Base-by-base conservation (phyloP, 768 basidiomycete species). In the Mycena galericulata region DNA sequence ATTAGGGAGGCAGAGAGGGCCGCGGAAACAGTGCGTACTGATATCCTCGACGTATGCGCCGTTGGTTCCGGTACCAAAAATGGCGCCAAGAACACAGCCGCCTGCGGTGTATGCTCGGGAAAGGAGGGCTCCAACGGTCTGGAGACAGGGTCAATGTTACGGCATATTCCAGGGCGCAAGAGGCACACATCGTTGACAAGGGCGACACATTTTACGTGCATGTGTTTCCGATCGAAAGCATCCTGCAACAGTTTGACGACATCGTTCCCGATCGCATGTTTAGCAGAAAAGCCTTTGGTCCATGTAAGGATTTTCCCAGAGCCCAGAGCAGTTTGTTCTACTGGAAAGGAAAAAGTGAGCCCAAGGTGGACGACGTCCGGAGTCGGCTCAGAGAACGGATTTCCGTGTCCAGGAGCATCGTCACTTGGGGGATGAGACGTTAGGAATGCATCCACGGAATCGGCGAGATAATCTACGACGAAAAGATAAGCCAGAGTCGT, bases 51-150 rank as follows among this genome's bases (percentile, higher is more conserved):
- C 88, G 80, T 98, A 99, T 14, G 98, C 98, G 32, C 98, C 98
- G 76, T 99, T 99, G 7, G 98, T 99, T 20, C 98, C 98, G 0
- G 98, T 99, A 27, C 98, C 98, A 77, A 99, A 99, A 74, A 99
- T 99, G 61, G 92, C 92, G 51, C 92, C 93, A 36, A 97, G 87
- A 18, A 96, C 83, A 74, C 95, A 97, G 8, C 93, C 93, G 22
- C 98, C 98, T 4, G 90, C 88, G n/a, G 93, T 93, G 77, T 99
- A 99, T 11, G 96, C 93, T 50, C 95, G 88, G 14, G 97, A 97
- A 30, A 99, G 84, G 49, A 98, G 87, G 8, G 98, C 94, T 32
- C 98, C 98, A 26, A 98, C 97, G 24, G 98, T 99, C 96, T 98
- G 69, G 22, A 6, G n/a, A 24, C 27, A 22, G 20, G 20, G 14